Evolutionary conservation across 2,329 filamentous ascomycete genomes (phyloP), one percentile per base, ranked within the genome.

Genomic region (Parastagonospora avenae): DNA sequence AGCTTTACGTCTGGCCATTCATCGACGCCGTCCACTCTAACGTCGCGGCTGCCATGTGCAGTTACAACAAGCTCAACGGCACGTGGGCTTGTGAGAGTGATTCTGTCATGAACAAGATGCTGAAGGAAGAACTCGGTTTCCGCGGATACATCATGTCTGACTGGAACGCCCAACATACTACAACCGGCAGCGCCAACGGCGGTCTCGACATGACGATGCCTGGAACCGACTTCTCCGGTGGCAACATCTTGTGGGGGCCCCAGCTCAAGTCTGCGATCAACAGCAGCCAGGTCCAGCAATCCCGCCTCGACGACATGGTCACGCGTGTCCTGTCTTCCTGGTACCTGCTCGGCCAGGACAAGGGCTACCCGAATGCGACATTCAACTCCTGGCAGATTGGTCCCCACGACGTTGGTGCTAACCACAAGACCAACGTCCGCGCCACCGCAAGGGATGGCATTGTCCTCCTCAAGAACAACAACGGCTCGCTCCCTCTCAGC

Each of bases 1-100:
- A 92, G 70, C 73, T 91, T 5, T 92, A 91, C 66, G 77, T 87
- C 24, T 92, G 89, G 89, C 89, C 89, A 0, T 92, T 92, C 65
- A 87, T 83, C 24, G 88, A 92, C 64, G 86, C 86, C 1, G 82
- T 91, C 46, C 80, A 79, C 48, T 87, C 87, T 8, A 87, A 87
- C 9, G 86, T 88, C 40, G 72, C 75, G 10, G 74, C 74, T 2
- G 64, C 80, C 11, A 81, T 81, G 79, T 80, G 77, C 67, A 67
- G 62, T 37, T 73, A 73, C 54, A 73, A 72, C 48, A 72, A 71
- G 48, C 60, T 82, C 46, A 82, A 82, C 59, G 76, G 77, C 29
- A 77, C 76, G 1, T 82, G 78, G 57, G 73, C 76, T 4, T 83
- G 81, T 63, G 75, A 80, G 57, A 82, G 80, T 61, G 76, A 75